These are phyloP conservation scores for Didymella glomerata DNA, from an alignment of 2,329 filamentous ascomycete genomes.

Conservation along the genomic window DNA sequence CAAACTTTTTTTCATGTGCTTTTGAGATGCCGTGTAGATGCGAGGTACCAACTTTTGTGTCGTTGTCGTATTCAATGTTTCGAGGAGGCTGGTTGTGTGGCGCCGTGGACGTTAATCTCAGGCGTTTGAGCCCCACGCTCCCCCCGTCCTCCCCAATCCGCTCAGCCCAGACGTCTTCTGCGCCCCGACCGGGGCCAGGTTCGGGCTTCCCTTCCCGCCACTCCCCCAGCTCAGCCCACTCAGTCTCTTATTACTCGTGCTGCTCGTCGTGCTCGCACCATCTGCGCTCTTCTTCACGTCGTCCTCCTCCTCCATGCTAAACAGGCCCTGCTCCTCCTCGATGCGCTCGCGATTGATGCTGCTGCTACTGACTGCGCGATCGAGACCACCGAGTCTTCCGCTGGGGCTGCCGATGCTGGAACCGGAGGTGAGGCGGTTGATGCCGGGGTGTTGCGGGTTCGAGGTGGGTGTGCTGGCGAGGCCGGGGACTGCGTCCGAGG, in stretches of 20 bases:
- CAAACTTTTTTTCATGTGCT: too few species aligned
- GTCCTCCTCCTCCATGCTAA: conserved; percentile 55
- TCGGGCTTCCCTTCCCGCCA: conserved; percentile 48
- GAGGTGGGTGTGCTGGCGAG: conserved; percentile 27
- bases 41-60: too few species aligned
- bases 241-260: conserved; percentile 48
- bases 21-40: too few species aligned
- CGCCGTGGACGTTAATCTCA: background rate
- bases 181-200: conserved; percentile 45
- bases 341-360: conserved; percentile 53
- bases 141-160: conserved; percentile 32
- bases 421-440: conserved; percentile 53
- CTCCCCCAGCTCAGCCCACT: conserved; percentile 51
- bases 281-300: conserved; percentile 46
- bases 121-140: conserved; percentile 26
- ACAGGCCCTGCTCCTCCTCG: conserved; percentile 54
- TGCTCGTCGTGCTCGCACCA: conserved; percentile 45
- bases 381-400: conserved; percentile 43
- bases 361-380: conserved; percentile 52
- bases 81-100: too few species aligned
- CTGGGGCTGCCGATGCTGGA: conserved; percentile 44
- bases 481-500: conserved; percentile 38
- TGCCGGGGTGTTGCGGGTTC: conserved; percentile 71
- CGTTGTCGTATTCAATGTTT: too few species aligned
- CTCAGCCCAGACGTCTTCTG: conserved; percentile 36